Conservation (phyloP, 2,329 filamentous ascomycete genomes). For the Penicillium sp. region DNA sequence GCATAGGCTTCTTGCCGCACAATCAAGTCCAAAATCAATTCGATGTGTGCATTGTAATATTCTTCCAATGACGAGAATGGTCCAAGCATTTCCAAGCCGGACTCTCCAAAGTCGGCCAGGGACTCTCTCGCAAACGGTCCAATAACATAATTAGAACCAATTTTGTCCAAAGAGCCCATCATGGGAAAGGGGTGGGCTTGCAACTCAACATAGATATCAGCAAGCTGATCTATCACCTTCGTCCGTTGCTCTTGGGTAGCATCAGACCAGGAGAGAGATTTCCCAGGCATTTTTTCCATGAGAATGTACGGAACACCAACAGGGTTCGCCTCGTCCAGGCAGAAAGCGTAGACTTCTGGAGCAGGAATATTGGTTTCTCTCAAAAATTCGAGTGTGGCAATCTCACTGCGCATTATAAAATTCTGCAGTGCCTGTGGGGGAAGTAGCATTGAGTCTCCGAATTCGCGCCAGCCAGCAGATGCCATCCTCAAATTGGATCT, state of each 20-base stretch:
- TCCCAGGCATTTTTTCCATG: conserved; percentile 44
- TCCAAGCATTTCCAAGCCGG: conserved; percentile 26
- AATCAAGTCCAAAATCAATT: conserved; percentile 39
- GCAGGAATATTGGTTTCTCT: conserved; percentile 36
- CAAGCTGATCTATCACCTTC: conserved; percentile 40
- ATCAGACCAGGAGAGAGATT: conserved; percentile 36
- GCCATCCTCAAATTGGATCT: conserved; percentile 45
- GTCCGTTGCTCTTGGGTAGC: conserved; percentile 31
- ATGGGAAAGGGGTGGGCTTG: conserved; percentile 35
- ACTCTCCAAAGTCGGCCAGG: conserved; percentile 34
- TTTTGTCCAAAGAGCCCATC: conserved; percentile 39
- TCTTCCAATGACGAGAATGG: conserved; percentile 38
- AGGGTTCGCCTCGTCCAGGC: conserved; percentile 30
- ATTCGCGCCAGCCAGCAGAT: conserved; percentile 45
- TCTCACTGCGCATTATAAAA: conserved; percentile 41
- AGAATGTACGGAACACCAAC: conserved; percentile 44
- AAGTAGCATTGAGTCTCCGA: conserved; percentile 41
- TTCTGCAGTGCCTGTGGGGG: conserved; percentile 30
- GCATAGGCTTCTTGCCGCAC: conserved; percentile 37
- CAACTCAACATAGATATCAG: conserved; percentile 42
- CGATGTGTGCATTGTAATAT: conserved; percentile 35
- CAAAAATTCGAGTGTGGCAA: conserved; percentile 43
- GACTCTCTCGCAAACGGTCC: conserved; percentile 41
- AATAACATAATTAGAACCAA: conserved; percentile 26
- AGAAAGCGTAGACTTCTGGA: conserved; percentile 40